Evolutionary conservation across 2,329 filamentous ascomycete species (phyloP).

Genomic region (Exophiala bonariae): DNA sequence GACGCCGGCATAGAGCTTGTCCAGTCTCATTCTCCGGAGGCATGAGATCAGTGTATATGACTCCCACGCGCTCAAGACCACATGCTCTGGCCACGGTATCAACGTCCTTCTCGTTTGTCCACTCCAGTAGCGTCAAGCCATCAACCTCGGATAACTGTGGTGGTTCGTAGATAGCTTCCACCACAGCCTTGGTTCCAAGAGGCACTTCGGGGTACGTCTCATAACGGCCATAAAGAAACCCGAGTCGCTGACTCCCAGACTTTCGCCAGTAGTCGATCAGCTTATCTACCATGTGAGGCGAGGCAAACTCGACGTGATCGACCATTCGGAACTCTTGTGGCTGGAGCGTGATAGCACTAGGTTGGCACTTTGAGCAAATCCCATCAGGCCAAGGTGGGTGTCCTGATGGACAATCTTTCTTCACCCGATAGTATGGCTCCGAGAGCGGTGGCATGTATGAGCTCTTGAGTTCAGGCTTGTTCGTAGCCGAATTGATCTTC

Average conservation of each 20-base stretch:
- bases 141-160: conserved; percentile 88
- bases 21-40: conserved; percentile 81
- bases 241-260: conserved; percentile 79
- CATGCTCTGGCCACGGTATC: conserved; percentile 79
- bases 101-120: conserved; percentile 80
- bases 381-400: conserved; percentile 93
- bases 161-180: conserved; percentile 96
- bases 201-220: conserved; percentile 90
- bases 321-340: conserved; percentile 95
- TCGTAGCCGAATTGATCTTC: conserved; percentile 94
- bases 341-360: conserved; percentile 92
- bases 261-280: conserved; percentile 90
- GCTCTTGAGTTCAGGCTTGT: conserved; percentile 88
- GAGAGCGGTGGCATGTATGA: conserved; percentile 95
- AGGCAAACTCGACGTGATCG: conserved; percentile 95
- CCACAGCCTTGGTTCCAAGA: conserved; percentile 88
- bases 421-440: conserved; percentile 90
- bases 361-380: conserved; percentile 97
- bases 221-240: conserved; percentile 88
- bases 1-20: conserved; percentile 88
- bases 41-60: conserved; percentile 91
- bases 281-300: conserved; percentile 79
- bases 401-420: conserved; percentile 84
- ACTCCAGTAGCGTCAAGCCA: conserved; percentile 79
- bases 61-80: conserved; percentile 82